These are phyloP conservation scores for Penicillium maclennaniae DNA, from an alignment of 495 filamentous ascomycete genomes.

Conservation along the genomic window DNA sequence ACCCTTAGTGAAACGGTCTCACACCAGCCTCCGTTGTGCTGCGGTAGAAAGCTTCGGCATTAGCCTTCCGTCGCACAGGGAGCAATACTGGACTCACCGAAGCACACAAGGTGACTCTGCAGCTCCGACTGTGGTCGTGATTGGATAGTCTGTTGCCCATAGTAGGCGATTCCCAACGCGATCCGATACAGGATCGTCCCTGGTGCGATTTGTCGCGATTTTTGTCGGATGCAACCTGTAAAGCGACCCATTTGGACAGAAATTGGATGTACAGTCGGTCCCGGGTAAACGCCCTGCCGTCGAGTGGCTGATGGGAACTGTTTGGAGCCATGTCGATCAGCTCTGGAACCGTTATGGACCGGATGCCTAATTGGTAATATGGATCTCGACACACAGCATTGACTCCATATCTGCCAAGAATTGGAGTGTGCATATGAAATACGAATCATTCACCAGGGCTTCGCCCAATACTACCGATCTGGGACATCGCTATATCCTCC, in stretches of 20 bases:
- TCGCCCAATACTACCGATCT: neutral
- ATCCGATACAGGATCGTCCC: conserved; percentile 5
- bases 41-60: conserved; percentile 19
- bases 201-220: neutral
- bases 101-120: conserved; percentile 13
- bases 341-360: neutral
- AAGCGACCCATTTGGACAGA: neutral
- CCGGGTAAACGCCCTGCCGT: neutral
- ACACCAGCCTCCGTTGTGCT: conserved; percentile 20
- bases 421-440: neutral
- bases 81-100: conserved; percentile 4
- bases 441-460: neutral
- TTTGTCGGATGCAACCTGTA: conserved; percentile 17
- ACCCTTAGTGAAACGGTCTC: conserved; percentile 10
- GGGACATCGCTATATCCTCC: neutral
- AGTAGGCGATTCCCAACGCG: neutral
- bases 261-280: conserved; percentile 1
- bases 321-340: neutral
- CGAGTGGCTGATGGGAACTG: neutral
- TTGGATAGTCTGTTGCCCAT: neutral
- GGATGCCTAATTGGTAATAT: neutral
- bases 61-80: conserved; percentile 9
- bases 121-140: neutral
- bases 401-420: neutral
- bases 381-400: neutral